Evolutionary conservation across 179 eudicot species (phyloP), one percentile per base, ranked within the genome.

Genomic region (Gypsophila paniculata): DNA sequence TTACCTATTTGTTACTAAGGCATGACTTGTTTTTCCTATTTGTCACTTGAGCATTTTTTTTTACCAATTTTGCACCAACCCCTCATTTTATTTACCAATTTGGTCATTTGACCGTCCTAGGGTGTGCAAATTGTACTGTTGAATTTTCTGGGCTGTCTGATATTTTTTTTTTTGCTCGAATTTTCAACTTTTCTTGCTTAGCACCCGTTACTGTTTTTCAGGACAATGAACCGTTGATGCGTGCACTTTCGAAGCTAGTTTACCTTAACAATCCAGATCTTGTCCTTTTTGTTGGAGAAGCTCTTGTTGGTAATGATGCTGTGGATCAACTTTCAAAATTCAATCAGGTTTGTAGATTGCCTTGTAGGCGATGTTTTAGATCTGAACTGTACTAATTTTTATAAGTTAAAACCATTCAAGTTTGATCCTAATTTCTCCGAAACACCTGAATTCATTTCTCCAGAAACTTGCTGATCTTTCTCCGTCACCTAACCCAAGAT

Each of bases 171-270:
- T 29, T 1, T 29, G 34, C 2, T 29, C 4, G 34, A 1, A 29
- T 29, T 29, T 29, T n/a, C n/a, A 29, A 29, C 34, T 29, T 29
- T 29, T 36, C 49, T 67, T 52, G 48, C 25, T 64, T 57, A 54
- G n/a, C 69, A 18, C 22, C 9, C 10, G 61, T 14, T 52, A 1
- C 13, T 75, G 7, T 75, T 32, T 63, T 70, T 54, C 89, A 94
- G 99, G 99, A 91, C 75, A 94, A 94, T 81, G 99, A 91, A 75
- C 99, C 99, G 44, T 72, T 94, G 75, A 94, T 94, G 99, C 88
- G 96, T 78, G 97, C 96, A 62, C 89, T 94, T 53, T 88, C 97
- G 26, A 94, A 94, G 80, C 94, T 94, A 42, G 81, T 94, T 13
- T 58, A 92, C 75, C 91, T 91, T 38, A 94, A 94, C 85, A 87